These are phyloP conservation scores for Bipolaris sorokiniana DNA, from an alignment of 2,329 filamentous ascomycete genomes.

Conservation along the genomic window DNA sequence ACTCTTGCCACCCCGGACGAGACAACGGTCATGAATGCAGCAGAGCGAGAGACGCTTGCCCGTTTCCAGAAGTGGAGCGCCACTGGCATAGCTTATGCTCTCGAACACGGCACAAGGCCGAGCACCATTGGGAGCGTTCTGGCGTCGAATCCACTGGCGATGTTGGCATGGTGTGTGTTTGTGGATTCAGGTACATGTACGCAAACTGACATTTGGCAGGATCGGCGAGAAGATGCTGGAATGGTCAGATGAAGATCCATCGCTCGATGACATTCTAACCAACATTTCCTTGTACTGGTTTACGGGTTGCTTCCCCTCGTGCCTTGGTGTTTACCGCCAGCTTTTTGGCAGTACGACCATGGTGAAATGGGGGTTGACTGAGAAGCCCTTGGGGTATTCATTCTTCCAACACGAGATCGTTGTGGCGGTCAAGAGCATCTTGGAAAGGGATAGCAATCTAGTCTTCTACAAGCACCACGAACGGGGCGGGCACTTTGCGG, in stretches of 20 bases:
- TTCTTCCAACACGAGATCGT: conserved; percentile 54
- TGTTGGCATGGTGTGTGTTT: conserved; percentile 59
- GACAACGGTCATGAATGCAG: conserved; percentile 15
- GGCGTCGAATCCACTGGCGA: conserved; percentile 60
- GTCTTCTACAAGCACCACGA: conserved; percentile 50
- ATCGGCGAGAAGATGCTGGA: conserved; percentile 64
- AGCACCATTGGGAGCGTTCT: conserved; percentile 64
- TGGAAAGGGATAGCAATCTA: conserved; percentile 48
- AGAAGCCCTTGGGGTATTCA: conserved; percentile 54
- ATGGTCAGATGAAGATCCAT: conserved; percentile 57
- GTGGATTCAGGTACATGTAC: not conserved
- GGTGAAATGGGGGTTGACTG: not conserved
- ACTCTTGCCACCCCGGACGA: conserved; percentile 20
- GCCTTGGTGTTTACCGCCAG: conserved; percentile 58
- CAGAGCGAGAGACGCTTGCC: conserved; percentile 28
- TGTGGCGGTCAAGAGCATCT: conserved; percentile 47
- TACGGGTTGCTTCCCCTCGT: conserved; percentile 54
- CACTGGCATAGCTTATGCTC: conserved; percentile 58
- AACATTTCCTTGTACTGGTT: conserved; percentile 64
- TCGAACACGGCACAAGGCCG: conserved; percentile 62
- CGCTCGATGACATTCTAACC: conserved; percentile 56
- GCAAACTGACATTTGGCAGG: conserved; percentile 21
- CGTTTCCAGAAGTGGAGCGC: conserved; percentile 42
- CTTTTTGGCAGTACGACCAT: conserved; percentile 21
- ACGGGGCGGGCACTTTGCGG: conserved; percentile 63